Evolutionary conservation across 495 filamentous ascomycete genomes (phyloP).

Genomic region (Aspergillus sclerotioniger): DNA sequence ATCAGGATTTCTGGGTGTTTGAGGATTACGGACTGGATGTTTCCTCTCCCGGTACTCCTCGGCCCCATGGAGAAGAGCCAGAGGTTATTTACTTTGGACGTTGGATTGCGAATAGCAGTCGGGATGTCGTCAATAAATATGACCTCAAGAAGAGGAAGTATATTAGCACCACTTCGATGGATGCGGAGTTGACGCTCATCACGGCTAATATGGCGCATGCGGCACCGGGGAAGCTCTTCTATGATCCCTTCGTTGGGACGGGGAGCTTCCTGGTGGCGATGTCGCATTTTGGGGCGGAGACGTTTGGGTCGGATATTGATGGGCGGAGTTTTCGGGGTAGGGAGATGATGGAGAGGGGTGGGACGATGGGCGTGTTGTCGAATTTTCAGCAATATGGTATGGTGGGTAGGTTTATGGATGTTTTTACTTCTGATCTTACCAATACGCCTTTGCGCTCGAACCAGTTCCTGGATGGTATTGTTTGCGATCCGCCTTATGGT

Average conservation of each 20-base stretch:
- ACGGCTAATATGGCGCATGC: constrained; percentile 89
- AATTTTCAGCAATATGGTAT: constrained; percentile 89
- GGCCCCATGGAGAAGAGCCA: constrained; percentile 38
- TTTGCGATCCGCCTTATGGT: constrained; percentile 99
- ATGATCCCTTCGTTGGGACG: constrained; percentile 93
- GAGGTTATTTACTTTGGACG: constrained; percentile 68
- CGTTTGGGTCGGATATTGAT: constrained; percentile 89
- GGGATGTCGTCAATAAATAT: constrained; percentile 69
- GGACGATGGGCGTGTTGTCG: constrained; percentile 52
- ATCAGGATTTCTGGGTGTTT: constrained; percentile 72
- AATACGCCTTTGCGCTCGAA: constrained; percentile 70
- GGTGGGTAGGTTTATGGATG: constrained; percentile 61
- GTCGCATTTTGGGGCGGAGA: constrained; percentile 81
- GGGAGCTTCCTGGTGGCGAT: constrained; percentile 85
- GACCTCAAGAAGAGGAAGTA: constrained; percentile 90
- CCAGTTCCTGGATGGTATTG: constrained; percentile 75
- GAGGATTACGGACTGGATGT: constrained; percentile 68
- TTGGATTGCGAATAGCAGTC: constrained; percentile 57
- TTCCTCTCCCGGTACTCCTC: constrained; percentile 10
- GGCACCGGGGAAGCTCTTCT: constrained; percentile 77
- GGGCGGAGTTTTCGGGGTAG: constrained; percentile 79
- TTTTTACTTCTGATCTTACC: constrained; percentile 83
- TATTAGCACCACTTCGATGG: constrained; percentile 96
- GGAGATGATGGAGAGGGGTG: constrained; percentile 43
- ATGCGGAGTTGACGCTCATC: constrained; percentile 85